phyloP scores from a whole-genome alignment of 257 asterid genomes.

The Fraxinus americana region DNA sequence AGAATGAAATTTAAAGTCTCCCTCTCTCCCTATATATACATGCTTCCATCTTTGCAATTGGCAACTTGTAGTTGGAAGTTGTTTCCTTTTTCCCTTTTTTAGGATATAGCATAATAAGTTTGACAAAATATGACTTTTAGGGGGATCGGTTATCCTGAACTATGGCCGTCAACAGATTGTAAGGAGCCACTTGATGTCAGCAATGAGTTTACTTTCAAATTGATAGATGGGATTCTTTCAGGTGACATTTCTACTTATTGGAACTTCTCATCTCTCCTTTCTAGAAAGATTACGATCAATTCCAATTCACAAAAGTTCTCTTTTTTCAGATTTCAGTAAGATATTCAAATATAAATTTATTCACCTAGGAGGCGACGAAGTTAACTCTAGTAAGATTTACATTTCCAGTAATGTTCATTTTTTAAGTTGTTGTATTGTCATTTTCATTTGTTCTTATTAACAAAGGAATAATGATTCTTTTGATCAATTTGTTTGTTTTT shows the following conservation, averaged over 20 bases:
- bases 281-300: conserved; percentile 12
- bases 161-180: conserved; percentile 83
- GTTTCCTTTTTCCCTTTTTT: too few species aligned
- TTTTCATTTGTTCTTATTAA: background rate
- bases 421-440: background rate
- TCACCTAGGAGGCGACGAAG: conserved; percentile 98
- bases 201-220: conserved; percentile 77
- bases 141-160: conserved; percentile 86
- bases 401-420: background rate
- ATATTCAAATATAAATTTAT: conserved; percentile 85
- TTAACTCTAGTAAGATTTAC: conserved; percentile 63
- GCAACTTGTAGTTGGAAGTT: background rate
- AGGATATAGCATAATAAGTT: background rate
- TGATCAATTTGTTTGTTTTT: too few species aligned
- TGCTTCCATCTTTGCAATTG: background rate
- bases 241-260: conserved; percentile 43
- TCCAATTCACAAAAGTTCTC: conserved; percentile 3
- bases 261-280: background rate
- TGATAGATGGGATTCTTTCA: conserved; percentile 85
- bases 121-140: conserved; percentile 30
- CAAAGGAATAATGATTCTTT: background rate
- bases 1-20: background rate
- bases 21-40: background rate
- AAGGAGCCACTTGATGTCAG: conserved; percentile 89
- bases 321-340: conserved; percentile 78